Percentiles rank a stretch among this genome's conserved stretches.
Conservation (phyloP, 2,329 filamentous ascomycete genomes). For the Nectriaceae sp. region DNA sequence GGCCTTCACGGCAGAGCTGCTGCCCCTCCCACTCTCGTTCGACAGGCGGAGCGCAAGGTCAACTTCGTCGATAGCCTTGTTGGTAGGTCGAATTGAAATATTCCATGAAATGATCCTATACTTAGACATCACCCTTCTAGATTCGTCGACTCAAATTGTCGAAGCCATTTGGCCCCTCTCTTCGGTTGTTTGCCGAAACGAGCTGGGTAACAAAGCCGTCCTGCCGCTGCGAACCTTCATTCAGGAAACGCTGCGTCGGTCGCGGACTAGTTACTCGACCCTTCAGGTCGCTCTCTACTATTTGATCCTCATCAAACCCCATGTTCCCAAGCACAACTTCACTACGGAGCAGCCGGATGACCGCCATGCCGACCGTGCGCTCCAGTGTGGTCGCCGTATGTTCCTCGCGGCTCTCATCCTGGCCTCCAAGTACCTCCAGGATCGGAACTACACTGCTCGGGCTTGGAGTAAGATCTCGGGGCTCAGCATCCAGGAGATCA, state of each 20-base stretch:
- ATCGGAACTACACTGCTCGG: conserved; percentile 94
- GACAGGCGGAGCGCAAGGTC: conserved; percentile 88
- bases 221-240: conserved; percentile 94
- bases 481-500: conserved; percentile 90
- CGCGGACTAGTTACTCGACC: conserved; percentile 95
- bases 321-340: conserved; percentile 81
- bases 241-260: conserved; percentile 92
- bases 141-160: conserved; percentile 96
- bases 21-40: conserved; percentile 73
- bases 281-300: conserved; percentile 97
- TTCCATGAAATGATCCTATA: conserved; percentile 17
- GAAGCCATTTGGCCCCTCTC: conserved; percentile 96
- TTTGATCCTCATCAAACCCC: conserved; percentile 87
- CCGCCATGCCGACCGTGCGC: conserved; percentile 70
- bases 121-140: conserved; percentile 53
- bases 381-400: conserved; percentile 97
- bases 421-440: conserved; percentile 96
- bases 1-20: conserved; percentile 58
- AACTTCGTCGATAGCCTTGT: conserved; percentile 97
- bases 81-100: conserved; percentile 67
- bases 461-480: conserved; percentile 99
- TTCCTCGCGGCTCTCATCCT: conserved; percentile 93
- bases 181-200: conserved; percentile 73
- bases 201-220: conserved; percentile 73
- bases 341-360: conserved; percentile 83